Base-by-base conservation (phyloP, 352 stramenopile species). In the Globisporangium ultimum region DNA sequence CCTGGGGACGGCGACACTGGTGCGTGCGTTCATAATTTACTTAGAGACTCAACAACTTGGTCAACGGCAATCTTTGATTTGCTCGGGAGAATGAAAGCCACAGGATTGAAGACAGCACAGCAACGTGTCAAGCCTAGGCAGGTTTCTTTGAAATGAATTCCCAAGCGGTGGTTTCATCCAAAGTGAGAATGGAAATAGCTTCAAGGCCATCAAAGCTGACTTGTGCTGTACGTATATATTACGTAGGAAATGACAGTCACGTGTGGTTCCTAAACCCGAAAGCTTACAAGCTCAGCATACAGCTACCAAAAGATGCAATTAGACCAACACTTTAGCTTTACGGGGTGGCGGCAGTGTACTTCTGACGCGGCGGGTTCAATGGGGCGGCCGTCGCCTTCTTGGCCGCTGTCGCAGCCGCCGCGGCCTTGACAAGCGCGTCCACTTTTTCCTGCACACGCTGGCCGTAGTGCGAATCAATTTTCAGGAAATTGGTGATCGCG, bases 401-500 rank as follows among this genome's bases (percentile, higher is more conserved):
- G 41, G 45, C 15, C 17, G 49, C 50, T 72, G 69, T 43, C 71
- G 55, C 21, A 54, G 18, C 3, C 13, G 40, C 40, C 12, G 40
- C 40, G 3, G 12, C 40, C 17, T 45, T 45, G 40, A 62, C 53
- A 36, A 88, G 51, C 11, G 68, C 68, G 6, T 63, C 61, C 14
- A 96, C 65, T 73, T 96, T 96, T 54, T 88, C 67, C 41, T 83
- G 66, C 48, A 97, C 86, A 43, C 85, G 74, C 20, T 75, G 65
- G 13, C 85, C 91, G 67, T 97, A 97, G 55, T 95, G 74, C 14
- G 84, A 65, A 64, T 97, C 90, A 4, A 88, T 89, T 43, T 91
- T 68, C 12, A 66, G 66, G 51, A 97, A 97, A 71, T 97, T 97
- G 56, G 78, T 80, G 57, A 97, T 84, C 17, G 84, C 85, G 24